These are phyloP conservation scores for Nothophaeocryptopus gaeumannii DNA, from an alignment of 2,329 filamentous ascomycete species.

Conservation along the genomic window DNA sequence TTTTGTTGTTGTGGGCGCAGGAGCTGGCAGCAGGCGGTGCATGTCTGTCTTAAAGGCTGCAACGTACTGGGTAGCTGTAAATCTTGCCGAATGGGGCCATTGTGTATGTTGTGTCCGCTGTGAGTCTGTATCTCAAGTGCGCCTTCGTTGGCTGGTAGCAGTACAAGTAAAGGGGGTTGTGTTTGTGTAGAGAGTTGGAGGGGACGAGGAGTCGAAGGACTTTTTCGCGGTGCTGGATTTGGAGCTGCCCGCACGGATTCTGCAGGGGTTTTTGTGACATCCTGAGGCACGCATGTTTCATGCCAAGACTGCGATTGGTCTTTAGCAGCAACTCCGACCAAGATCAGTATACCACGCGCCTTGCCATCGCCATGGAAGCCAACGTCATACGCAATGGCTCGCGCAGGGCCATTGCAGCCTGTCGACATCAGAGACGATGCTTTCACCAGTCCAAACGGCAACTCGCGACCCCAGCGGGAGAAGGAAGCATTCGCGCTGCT, in stretches of 20 bases:
- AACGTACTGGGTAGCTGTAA: conserved; percentile 76
- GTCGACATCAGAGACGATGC: conserved; percentile 23
- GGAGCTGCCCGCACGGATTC: not conserved
- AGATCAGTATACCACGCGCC: not conserved
- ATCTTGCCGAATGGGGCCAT: conserved; percentile 79
- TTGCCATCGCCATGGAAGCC: conserved; percentile 29
- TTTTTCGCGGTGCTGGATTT: conserved; percentile 4
- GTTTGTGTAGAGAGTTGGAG: conserved; percentile 1
- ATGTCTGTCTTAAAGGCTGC: not conserved
- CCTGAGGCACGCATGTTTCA: not conserved
- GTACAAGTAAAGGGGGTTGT: conserved; percentile 9
- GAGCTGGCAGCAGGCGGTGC: too few species aligned
- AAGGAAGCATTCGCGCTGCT: conserved; percentile 29
- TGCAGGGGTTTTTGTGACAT: not conserved
- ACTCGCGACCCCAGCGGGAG: conserved; percentile 26
- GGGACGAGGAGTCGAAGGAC: conserved; percentile 4
- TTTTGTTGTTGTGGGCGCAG: too few species aligned
- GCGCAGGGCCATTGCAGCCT: conserved; percentile 30
- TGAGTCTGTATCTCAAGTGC: conserved; percentile 16
- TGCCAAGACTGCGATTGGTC: not conserved
- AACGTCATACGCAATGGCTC: conserved; percentile 30
- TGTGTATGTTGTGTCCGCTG: conserved; percentile 19
- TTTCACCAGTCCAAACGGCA: conserved; percentile 24
- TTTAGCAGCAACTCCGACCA: not conserved
- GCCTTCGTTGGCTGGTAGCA: conserved; percentile 33